Evolutionary conservation across 345 rosid species (phyloP).

Genomic region (Schrenkiella parvula): DNA sequence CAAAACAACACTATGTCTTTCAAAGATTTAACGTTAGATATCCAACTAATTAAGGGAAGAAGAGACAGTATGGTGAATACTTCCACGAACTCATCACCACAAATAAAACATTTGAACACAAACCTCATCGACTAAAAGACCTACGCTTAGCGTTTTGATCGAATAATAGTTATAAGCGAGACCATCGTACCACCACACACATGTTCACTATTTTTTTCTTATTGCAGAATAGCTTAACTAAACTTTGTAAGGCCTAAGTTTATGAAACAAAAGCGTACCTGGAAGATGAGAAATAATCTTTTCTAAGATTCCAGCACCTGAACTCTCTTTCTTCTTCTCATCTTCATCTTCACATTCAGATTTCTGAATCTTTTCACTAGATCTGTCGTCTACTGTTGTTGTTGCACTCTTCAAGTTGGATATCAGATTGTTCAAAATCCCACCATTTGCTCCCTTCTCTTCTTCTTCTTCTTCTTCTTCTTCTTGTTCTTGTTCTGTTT

Average conservation of each 20-base stretch:
- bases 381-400: slow-evolving; percentile 15
- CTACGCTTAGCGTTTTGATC: background rate
- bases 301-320: slow-evolving; percentile 40
- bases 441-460: background rate
- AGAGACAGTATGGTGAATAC: background rate
- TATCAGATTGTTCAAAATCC: slow-evolving; percentile 22
- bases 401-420: slow-evolving; percentile 10
- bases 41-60: background rate
- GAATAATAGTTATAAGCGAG: background rate
- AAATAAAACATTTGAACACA: background rate
- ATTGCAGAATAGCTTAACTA: background rate
- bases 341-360: background rate
- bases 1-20: background rate
- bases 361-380: slow-evolving; percentile 9
- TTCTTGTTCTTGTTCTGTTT: background rate
- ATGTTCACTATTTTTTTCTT: background rate
- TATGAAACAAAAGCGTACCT: slow-evolving; percentile 31
- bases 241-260: background rate
- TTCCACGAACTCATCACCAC: background rate
- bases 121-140: background rate
- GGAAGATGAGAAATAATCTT: slow-evolving; percentile 63
- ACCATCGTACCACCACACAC: background rate
- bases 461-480: background rate
- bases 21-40: background rate
- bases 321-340: slow-evolving; percentile 19